A percentile compares a stretch with the other conserved stretches of the same genome.
Conservation (phyloP, 2,329 filamentous ascomycete species). For the Alternaria sp. region DNA sequence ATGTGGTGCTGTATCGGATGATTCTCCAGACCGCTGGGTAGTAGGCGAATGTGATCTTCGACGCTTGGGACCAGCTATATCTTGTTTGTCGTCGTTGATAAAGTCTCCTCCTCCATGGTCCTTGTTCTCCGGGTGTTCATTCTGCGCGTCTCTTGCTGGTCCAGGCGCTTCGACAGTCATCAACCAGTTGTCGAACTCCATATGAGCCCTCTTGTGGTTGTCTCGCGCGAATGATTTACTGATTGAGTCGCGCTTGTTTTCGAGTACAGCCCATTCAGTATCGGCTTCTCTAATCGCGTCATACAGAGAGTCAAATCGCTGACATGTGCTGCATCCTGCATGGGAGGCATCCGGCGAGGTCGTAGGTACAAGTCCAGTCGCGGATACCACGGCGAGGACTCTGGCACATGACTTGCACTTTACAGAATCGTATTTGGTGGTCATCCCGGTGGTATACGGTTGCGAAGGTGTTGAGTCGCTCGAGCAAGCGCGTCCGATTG, state of each 20-base stretch:
- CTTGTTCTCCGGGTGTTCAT: not conserved
- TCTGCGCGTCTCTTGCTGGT: not conserved
- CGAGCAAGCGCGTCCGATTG: not conserved
- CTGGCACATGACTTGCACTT: conserved; percentile 13
- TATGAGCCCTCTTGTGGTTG: conserved; percentile 19
- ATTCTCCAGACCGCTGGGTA: not conserved
- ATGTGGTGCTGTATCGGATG: not conserved
- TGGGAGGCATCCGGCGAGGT: not conserved
- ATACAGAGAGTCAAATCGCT: conserved; percentile 21
- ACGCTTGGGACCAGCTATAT: conserved; percentile 12
- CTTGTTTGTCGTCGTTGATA: not conserved
- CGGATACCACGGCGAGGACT: conserved; percentile 16
- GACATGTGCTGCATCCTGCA: conserved; percentile 25
- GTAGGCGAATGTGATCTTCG: conserved; percentile 10
- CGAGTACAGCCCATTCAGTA: conserved; percentile 14
- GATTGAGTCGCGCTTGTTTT: conserved; percentile 19
- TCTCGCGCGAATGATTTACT: conserved; percentile 20
- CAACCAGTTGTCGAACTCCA: conserved; percentile 36
- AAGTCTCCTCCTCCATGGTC: not conserved
- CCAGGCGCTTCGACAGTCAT: conserved; percentile 24
- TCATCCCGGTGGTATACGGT: not conserved
- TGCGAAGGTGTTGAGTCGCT: not conserved
- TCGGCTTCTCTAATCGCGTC: conserved; percentile 20
- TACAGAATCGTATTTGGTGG: not conserved
- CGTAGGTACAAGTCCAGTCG: conserved; percentile 14